These are phyloP conservation scores for Colletotrichum plurivorum DNA, from an alignment of 2,329 filamentous ascomycete genomes.

Conservation along the genomic window DNA sequence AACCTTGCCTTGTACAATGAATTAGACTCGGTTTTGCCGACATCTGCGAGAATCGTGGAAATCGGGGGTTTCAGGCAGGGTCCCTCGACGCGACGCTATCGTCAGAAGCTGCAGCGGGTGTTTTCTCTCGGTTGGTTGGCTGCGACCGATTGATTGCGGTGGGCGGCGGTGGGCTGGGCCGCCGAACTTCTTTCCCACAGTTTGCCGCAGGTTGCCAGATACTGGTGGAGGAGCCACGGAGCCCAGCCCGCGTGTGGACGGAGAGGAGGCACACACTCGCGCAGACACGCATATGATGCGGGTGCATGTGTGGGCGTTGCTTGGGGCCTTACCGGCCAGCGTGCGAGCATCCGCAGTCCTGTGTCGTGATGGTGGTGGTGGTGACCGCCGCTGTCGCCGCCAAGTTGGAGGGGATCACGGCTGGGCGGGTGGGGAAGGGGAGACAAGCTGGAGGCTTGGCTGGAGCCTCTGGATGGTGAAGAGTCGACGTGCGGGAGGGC, in stretches of 20 bases:
- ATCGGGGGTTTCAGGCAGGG: slow-evolving; percentile 7
- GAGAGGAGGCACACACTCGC: neutral
- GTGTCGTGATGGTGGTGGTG: slow-evolving; percentile 6
- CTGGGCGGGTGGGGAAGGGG: slow-evolving; percentile 17
- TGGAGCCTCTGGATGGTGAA: slow-evolving; percentile 10
- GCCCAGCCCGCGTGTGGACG: slow-evolving; percentile 2
- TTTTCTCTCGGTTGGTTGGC: slow-evolving; percentile 3
- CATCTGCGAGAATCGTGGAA: neutral
- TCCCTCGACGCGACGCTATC: slow-evolving; percentile 28
- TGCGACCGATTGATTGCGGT: slow-evolving; percentile 4
- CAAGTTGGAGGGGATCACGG: slow-evolving; percentile 28
- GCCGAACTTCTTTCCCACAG: neutral
- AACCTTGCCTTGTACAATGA: slow-evolving; percentile 12
- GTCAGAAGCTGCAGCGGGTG: slow-evolving; percentile 25
- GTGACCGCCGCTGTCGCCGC: slow-evolving; percentile 27
- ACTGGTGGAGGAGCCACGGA: neutral
- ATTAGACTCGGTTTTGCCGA: neutral
- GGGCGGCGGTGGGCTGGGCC: neutral
- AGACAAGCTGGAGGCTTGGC: slow-evolving; percentile 30
- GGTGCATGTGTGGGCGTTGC: slow-evolving; percentile 22
- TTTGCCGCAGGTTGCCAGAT: neutral
- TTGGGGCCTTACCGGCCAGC: slow-evolving; percentile 11
- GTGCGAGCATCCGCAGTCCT: neutral
- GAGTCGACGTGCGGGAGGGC: slow-evolving; percentile 10
- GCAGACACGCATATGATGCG: slow-evolving; percentile 25